phyloP scores from a whole-genome alignment of 768 basidiomycete genomes.

The Mycena capillaripes region DNA sequence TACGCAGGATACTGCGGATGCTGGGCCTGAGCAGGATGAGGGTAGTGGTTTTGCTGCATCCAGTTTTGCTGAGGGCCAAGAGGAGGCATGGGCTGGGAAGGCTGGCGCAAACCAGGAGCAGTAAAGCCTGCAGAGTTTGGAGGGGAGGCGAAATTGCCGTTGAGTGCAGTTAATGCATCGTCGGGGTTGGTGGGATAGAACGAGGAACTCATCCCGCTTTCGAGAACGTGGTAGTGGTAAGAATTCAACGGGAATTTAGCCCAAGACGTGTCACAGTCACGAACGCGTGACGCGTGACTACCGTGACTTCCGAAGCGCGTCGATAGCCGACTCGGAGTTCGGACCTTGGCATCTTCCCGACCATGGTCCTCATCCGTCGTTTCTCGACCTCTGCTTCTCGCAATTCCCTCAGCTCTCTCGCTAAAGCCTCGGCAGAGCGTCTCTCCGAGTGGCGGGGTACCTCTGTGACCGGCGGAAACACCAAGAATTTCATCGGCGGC shows the following conservation, averaged over 20 bases:
- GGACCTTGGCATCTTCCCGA: too few relatives aligned
- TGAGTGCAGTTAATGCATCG: not conserved
- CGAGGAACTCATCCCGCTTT: not conserved
- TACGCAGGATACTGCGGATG: constrained; percentile 48
- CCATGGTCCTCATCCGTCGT: constrained; percentile 22
- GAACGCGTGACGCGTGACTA: not conserved
- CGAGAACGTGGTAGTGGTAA: not conserved
- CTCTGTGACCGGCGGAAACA: constrained; percentile 84
- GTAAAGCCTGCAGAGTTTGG: constrained; percentile 5
- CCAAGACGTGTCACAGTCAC: not conserved
- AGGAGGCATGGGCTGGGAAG: constrained; percentile 37
- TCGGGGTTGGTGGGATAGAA: constrained; percentile 4
- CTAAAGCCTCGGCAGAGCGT: constrained; percentile 74
- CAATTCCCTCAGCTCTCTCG: constrained; percentile 65
- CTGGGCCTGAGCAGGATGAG: constrained; percentile 49
- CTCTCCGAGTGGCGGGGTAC: constrained; percentile 92
- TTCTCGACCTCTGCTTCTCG: constrained; percentile 63
- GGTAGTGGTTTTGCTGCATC: constrained; percentile 34
- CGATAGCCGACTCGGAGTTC: too few relatives aligned
- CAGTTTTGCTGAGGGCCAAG: constrained; percentile 26
- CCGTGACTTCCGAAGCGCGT: too few relatives aligned
- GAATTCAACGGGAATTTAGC: too few relatives aligned
- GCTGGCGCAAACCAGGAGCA: constrained; percentile 10
- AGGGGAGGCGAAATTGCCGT: not conserved
- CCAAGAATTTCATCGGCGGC: constrained; percentile 94